Evolutionary conservation across 2,329 filamentous ascomycete genomes (phyloP).

Genomic region (Aphanoascus verrucosus): DNA sequence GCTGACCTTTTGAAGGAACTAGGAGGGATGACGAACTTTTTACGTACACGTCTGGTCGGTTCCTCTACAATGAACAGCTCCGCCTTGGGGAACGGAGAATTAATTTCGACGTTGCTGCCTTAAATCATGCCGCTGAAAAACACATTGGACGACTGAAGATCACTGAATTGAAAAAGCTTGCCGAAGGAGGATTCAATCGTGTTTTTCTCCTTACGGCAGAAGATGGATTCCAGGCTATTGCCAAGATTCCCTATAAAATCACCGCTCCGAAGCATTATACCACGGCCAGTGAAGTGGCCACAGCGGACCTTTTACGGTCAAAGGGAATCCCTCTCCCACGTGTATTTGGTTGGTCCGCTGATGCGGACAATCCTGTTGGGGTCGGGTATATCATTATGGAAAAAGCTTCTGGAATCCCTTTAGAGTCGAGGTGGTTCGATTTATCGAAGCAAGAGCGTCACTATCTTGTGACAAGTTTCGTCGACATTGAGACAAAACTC

Average conservation of each 20-base stretch:
- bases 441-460: constrained; percentile 17
- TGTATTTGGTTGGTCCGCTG: constrained; percentile 20
- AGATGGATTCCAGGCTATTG: constrained; percentile 20
- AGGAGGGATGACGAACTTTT: constrained; percentile 10
- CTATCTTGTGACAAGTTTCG: constrained; percentile 15
- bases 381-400: constrained; percentile 23
- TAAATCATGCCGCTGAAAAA: constrained; percentile 4
- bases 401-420: constrained; percentile 16
- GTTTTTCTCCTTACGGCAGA: constrained; percentile 18
- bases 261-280: constrained; percentile 18
- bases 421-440: constrained; percentile 18
- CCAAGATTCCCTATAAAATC: constrained; percentile 20
- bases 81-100: constrained; percentile 12
- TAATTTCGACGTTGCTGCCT: constrained; percentile 12
- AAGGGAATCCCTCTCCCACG: constrained; percentile 29
- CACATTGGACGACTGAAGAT: constrained; percentile 7
- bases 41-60: constrained; percentile 16
- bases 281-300: constrained; percentile 28
- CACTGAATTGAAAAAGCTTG: constrained; percentile 17
- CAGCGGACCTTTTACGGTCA: constrained; percentile 24
- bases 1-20: constrained; percentile 12
- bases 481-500: constrained; percentile 13
- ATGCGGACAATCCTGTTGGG: constrained; percentile 19
- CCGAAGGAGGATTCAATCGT: constrained; percentile 22
- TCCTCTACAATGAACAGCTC: constrained; percentile 13